Conservation (phyloP, 306 rosid species). For the Argentina anserina region DNA sequence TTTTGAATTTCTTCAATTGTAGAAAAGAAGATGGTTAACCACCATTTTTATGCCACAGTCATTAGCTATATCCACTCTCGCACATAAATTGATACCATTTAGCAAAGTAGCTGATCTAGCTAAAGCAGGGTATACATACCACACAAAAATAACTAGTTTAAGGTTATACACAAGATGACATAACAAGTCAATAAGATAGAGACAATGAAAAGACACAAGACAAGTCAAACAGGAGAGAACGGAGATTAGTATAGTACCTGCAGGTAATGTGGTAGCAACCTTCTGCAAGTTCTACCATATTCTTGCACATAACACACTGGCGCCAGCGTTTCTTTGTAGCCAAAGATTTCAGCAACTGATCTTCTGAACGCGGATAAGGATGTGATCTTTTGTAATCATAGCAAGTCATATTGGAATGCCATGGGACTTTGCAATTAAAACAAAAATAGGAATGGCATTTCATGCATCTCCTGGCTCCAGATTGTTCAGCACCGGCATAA, state of each 20-base stretch:
- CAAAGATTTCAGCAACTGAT: conserved; percentile 53
- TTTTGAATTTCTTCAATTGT: no score
- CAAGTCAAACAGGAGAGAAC: background rate
- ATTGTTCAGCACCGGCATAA: conserved; percentile 18
- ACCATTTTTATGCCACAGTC: background rate
- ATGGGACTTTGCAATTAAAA: conserved; percentile 65
- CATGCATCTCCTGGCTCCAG: conserved; percentile 52
- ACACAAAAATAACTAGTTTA: background rate
- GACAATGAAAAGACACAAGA: background rate
- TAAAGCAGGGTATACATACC: background rate
- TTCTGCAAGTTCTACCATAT: conserved; percentile 76
- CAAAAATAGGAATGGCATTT: conserved; percentile 74
- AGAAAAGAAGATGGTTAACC: no score
- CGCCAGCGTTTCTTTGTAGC: conserved; percentile 63
- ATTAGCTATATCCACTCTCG: background rate
- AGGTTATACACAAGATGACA: background rate
- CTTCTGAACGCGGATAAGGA: conserved; percentile 39
- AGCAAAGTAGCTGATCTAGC: background rate
- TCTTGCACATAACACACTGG: conserved; percentile 64
- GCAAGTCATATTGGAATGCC: conserved; percentile 64
- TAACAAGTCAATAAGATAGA: background rate
- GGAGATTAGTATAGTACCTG: conserved; percentile 63
- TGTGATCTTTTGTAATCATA: conserved; percentile 31
- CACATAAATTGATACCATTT: background rate
- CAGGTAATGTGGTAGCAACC: conserved; percentile 91